Conservation (phyloP, 2,329 filamentous ascomycete genomes). For the Colletotrichum siamense region DNA sequence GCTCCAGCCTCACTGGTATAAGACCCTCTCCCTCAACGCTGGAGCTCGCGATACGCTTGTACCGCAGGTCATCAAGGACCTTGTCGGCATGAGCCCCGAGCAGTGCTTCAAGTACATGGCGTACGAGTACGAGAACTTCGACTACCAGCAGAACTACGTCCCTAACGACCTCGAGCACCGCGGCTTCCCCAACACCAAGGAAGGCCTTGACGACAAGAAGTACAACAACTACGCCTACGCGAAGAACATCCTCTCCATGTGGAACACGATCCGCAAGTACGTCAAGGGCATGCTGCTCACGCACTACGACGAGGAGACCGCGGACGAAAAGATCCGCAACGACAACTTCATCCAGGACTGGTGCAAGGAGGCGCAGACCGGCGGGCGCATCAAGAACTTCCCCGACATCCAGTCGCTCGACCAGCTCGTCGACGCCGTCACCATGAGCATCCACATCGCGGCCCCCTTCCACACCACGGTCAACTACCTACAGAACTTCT, state of each 20-base stretch:
- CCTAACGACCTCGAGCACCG: conserved; percentile 48
- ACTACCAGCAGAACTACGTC: conserved; percentile 49
- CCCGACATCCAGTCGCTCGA: conserved; percentile 46
- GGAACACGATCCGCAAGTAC: conserved; percentile 46
- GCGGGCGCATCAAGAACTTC: conserved; percentile 45
- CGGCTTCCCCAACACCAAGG: conserved; percentile 43
- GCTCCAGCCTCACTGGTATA: conserved; percentile 53
- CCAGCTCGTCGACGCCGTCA: conserved; percentile 48
- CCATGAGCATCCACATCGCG: conserved; percentile 59
- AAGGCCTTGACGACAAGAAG: conserved; percentile 35
- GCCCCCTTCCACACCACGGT: conserved; percentile 54
- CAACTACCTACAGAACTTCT: conserved; percentile 58
- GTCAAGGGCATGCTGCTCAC: conserved; percentile 42
- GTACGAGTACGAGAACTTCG: conserved; percentile 46
- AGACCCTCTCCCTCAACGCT: conserved; percentile 54
- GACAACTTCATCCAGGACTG: conserved; percentile 42
- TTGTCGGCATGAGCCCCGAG: conserved; percentile 44
- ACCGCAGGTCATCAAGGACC: conserved; percentile 46
- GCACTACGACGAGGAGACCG: conserved; percentile 36
- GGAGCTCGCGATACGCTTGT: conserved; percentile 49
- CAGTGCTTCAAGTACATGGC: conserved; percentile 42
- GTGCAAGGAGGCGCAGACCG: conserved; percentile 43
- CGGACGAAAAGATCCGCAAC: conserved; percentile 28
- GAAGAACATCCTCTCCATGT: conserved; percentile 49
- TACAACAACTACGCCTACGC: conserved; percentile 57